These are phyloP conservation scores for Microstroma glucosiphilum DNA, from an alignment of 1,284 basidiomycete genomes.

Conservation along the genomic window DNA sequence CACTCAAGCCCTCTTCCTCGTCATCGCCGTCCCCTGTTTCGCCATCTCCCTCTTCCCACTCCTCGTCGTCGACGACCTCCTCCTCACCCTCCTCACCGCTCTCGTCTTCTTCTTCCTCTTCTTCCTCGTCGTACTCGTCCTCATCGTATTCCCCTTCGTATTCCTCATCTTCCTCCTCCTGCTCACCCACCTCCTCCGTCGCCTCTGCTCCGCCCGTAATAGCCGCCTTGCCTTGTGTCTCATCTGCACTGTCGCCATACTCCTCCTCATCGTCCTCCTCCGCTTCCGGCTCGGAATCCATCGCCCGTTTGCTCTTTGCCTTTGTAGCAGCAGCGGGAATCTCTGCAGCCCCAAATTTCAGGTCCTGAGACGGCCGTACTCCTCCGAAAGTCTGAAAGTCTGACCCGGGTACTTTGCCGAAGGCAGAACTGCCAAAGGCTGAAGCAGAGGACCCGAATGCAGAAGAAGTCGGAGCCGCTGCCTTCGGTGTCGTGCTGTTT, in stretches of 20 bases:
- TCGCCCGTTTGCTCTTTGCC: not conserved
- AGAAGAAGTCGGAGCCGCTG: not conserved
- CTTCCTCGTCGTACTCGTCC: slow-evolving; percentile 6
- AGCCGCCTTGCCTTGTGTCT: slow-evolving; percentile 8
- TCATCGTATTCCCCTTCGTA: slow-evolving; percentile 8
- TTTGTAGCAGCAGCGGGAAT: not conserved
- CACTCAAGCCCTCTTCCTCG: slow-evolving; percentile 37
- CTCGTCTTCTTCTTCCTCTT: slow-evolving; percentile 8
- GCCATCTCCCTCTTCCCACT: slow-evolving; percentile 13
- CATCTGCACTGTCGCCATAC: not conserved
- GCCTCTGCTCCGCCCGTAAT: slow-evolving; percentile 10
- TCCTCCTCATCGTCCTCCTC: slow-evolving; percentile 3
- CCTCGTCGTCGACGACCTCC: not conserved
- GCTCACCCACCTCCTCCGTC: not conserved
- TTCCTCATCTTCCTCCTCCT: slow-evolving; percentile 11
- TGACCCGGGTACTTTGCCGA: slow-evolving; percentile 3
- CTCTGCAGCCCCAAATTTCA: not conserved
- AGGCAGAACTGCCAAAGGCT: too few relatives aligned
- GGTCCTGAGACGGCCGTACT: not conserved
- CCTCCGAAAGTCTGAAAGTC: not conserved
- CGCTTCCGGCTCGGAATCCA: slow-evolving; percentile 10
- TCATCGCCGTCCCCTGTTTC: slow-evolving; percentile 36
- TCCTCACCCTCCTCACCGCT: slow-evolving; percentile 13
- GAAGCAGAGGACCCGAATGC: not conserved
- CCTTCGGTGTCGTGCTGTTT: not conserved